Conservation (phyloP, 2,329 filamentous ascomycete genomes). For the Camillea tinctor region DNA sequence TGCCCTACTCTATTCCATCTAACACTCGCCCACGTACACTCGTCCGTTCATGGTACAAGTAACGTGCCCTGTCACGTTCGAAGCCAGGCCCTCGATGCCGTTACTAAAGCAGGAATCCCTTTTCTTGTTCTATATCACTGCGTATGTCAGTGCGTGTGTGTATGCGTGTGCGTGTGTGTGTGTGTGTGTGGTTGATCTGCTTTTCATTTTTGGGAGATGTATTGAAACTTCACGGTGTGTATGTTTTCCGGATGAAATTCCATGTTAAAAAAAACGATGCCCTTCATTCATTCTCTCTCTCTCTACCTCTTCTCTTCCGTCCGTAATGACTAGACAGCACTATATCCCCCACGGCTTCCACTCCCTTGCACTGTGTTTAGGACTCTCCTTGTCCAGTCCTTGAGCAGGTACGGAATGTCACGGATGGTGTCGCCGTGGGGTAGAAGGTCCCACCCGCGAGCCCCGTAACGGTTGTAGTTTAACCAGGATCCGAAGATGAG, state of each 20-base stretch:
- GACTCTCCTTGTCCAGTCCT: constrained; percentile 80
- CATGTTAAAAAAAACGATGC: not conserved
- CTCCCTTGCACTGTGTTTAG: constrained; percentile 81
- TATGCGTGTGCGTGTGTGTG: too few relatives aligned
- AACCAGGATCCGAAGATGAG: constrained; percentile 98
- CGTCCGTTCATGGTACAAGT: too few relatives aligned
- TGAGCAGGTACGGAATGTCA: constrained; percentile 87
- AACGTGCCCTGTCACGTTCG: too few relatives aligned
- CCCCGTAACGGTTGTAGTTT: constrained; percentile 96
- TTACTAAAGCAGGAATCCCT: too few relatives aligned
- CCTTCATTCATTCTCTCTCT: not conserved
- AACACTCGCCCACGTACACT: too few relatives aligned
- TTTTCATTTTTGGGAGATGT: too few relatives aligned
- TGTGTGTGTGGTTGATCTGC: too few relatives aligned
- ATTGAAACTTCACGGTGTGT: not conserved
- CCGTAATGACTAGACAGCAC: constrained; percentile 66
- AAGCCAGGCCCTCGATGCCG: too few relatives aligned
- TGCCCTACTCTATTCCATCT: too few relatives aligned
- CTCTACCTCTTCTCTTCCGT: not conserved
- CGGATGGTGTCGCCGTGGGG: constrained; percentile 91
- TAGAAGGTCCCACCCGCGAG: constrained; percentile 89
- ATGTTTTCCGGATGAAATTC: not conserved
- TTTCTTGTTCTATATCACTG: too few relatives aligned
- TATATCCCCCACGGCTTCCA: constrained; percentile 87
- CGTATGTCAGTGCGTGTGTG: too few relatives aligned